Evolutionary conservation across 176 grass and related monocot genomes (phyloP).

Genomic region (Eremochloa ophiuroides): DNA sequence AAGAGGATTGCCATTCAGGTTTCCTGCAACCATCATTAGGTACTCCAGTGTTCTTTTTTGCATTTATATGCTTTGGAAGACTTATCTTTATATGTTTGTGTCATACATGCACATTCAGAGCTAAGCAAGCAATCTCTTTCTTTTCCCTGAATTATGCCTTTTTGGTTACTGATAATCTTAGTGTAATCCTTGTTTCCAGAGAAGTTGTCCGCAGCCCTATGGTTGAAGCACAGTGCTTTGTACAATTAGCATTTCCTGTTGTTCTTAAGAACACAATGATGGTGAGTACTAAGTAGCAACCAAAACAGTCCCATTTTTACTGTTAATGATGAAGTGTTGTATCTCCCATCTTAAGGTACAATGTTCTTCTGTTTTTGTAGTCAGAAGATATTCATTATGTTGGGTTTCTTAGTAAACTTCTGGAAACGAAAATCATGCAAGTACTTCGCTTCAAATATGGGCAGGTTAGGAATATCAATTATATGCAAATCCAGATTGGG

Average conservation of each 20-base stretch:
- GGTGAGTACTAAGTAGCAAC: conserved; percentile 53
- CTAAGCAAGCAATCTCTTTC: conserved; percentile 18
- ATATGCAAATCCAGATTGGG: conserved; percentile 11
- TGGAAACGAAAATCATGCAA: conserved; percentile 98
- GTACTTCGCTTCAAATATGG: conserved; percentile 99
- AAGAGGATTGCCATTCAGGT: conserved; percentile 95
- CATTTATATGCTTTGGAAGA: conserved; percentile 9
- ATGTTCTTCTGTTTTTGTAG: conserved; percentile 37
- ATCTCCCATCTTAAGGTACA: conserved; percentile 34
- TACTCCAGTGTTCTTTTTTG: conserved; percentile 36
- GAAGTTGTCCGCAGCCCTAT: conserved; percentile 94
- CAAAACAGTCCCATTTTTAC: not conserved
- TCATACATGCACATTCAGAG: not conserved
- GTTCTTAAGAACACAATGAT: conserved; percentile 74
- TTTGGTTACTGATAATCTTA: not conserved
- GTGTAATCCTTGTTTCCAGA: conserved; percentile 43
- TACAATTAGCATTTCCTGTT: conserved; percentile 92
- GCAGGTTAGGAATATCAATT: conserved; percentile 56
- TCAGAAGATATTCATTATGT: conserved; percentile 95
- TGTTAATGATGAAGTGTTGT: not conserved
- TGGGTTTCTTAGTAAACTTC: conserved; percentile 96
- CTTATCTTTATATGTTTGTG: conserved; percentile 24
- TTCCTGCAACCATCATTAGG: conserved; percentile 90
- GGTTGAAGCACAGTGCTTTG: conserved; percentile 99
- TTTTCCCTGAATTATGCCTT: conserved; percentile 16